Percentiles rank a stretch among this genome's conserved stretches.
Evolutionary conservation across 1,284 basidiomycete species (phyloP).

Genomic region (Stereum hirsutum): DNA sequence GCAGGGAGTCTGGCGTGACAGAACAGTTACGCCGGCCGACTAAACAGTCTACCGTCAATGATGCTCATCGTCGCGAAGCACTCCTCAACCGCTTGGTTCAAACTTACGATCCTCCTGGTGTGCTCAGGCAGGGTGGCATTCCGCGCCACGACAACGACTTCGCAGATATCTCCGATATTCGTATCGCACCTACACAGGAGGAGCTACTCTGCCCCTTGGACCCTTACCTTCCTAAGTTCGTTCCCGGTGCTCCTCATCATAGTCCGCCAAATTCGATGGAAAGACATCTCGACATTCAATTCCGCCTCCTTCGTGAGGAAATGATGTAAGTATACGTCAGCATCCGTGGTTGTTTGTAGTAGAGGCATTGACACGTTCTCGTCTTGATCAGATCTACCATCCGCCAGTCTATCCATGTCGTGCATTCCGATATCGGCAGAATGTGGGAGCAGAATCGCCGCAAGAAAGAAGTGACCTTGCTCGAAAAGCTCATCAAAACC

Average conservation of each 20-base stretch:
- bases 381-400: slow-evolving; percentile 18
- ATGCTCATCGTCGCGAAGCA: neutral
- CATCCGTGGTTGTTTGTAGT: neutral
- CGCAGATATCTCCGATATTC: slow-evolving; percentile 43
- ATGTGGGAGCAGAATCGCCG: neutral
- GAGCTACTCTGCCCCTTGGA: slow-evolving; percentile 39
- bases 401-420: slow-evolving; percentile 20
- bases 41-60: neutral
- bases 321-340: slow-evolving; percentile 39
- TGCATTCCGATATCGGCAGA: slow-evolving; percentile 22
- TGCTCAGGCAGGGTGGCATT: slow-evolving; percentile 31
- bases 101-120: slow-evolving; percentile 47
- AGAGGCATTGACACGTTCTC: neutral
- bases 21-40: neutral
- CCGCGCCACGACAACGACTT: slow-evolving; percentile 62
- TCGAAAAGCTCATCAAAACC: slow-evolving; percentile 17
- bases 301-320: slow-evolving; percentile 62
- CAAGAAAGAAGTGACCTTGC: slow-evolving; percentile 11
- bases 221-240: slow-evolving; percentile 50
- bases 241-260: slow-evolving; percentile 52
- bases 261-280: slow-evolving; percentile 45
- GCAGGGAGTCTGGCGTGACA: neutral
- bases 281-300: slow-evolving; percentile 58
- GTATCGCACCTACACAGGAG: slow-evolving; percentile 51
- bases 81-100: slow-evolving; percentile 2